These are phyloP conservation scores for Emergomyces africanus DNA, from an alignment of 2,329 filamentous ascomycete species.

Conservation along the genomic window DNA sequence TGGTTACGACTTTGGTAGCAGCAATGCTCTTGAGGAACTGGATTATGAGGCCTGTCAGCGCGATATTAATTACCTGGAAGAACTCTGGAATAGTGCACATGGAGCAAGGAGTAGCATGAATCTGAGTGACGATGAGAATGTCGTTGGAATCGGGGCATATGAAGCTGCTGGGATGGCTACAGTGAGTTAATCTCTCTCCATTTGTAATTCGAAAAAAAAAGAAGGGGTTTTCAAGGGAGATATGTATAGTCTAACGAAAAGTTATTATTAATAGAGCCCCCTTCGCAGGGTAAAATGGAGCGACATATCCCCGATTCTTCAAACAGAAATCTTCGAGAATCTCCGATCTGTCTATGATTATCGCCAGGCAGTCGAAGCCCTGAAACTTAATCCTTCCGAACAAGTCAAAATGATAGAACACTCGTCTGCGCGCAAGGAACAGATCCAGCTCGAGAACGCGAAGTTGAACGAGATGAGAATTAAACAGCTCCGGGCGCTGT, in stretches of 20 bases:
- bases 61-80: not conserved
- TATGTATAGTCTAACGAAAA: not conserved
- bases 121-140: not conserved
- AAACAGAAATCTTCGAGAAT: constrained; percentile 25
- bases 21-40: not conserved
- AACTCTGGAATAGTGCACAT: not conserved
- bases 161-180: not conserved
- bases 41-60: not conserved
- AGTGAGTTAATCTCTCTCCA: not conserved
- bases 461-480: constrained; percentile 21
- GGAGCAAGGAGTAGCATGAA: not conserved
- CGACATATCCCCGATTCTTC: constrained; percentile 20
- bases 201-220: not conserved
- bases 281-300: constrained; percentile 18
- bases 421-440: constrained; percentile 14
- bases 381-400: constrained; percentile 17
- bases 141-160: not conserved
- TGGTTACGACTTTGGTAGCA: not conserved
- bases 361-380: constrained; percentile 12
- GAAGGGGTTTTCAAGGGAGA: not conserved
- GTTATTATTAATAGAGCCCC: not conserved
- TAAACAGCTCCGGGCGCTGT: constrained; percentile 21
- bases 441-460: constrained; percentile 19
- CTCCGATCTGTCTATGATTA: constrained; percentile 15
- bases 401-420: constrained; percentile 10